phyloP scores from a whole-genome alignment of 1,139 yeast genomes.

The Lodderomyces jiufengensis region DNA sequence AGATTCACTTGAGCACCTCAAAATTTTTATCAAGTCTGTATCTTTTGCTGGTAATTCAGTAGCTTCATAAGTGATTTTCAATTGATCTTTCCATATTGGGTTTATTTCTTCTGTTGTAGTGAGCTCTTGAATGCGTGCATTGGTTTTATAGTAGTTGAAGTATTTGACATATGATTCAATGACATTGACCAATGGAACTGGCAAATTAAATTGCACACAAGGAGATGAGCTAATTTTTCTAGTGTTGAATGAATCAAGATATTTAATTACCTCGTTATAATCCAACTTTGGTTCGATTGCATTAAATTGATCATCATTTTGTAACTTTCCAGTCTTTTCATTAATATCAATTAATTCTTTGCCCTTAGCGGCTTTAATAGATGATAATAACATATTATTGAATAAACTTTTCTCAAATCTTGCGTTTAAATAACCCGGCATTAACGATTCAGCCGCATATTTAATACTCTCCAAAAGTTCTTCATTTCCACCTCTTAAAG shows the following conservation, averaged over 20 bases:
- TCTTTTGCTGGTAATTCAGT: constrained; percentile 34
- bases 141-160: constrained; percentile 27
- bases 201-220: constrained; percentile 63
- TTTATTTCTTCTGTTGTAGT: constrained; percentile 21
- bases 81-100: constrained; percentile 22
- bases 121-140: constrained; percentile 22
- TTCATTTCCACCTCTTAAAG: constrained; percentile 72
- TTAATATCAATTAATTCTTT: constrained; percentile 18
- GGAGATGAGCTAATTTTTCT: constrained; percentile 72
- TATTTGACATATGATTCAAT: constrained; percentile 51
- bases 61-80: constrained; percentile 25
- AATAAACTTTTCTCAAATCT: constrained; percentile 79
- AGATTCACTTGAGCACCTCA: constrained; percentile 33
- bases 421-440: constrained; percentile 71
- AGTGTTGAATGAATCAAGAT: constrained; percentile 47
- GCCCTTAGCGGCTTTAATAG: background rate
- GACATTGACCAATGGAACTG: constrained; percentile 55
- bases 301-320: constrained; percentile 3
- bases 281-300: constrained; percentile 19
- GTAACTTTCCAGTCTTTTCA: constrained; percentile 7
- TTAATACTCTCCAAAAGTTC: constrained; percentile 64
- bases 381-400: constrained; percentile 25
- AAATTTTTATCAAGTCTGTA: constrained; percentile 35
- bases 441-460: constrained; percentile 74
- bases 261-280: constrained; percentile 37